Base-by-base conservation (phyloP, 345 rosid species). In the Mallotus nudiflorus region DNA sequence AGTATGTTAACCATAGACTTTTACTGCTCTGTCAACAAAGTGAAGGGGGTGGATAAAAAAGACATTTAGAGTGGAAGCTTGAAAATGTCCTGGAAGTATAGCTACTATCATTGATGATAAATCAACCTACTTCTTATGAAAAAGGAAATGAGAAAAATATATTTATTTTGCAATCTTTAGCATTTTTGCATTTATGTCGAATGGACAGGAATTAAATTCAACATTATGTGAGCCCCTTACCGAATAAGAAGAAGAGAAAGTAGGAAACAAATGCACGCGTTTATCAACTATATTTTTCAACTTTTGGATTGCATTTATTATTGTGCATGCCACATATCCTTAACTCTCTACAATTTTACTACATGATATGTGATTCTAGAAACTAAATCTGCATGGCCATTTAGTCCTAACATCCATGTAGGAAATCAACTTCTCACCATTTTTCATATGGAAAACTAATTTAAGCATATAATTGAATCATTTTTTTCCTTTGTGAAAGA, bases 401-500 rank as follows among this genome's bases (percentile, higher is more conserved):
- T n/a, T n/a, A 60, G 45, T 0, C 57, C 29, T 20, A n/a, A 33
- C 10, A 45, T n/a, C 51, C 3, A 51, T 37, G 11, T 56, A n/a
- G n/a, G 42, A 18, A 55, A 25, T 42, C 24, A 50, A 46, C n/a
- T 20, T 40, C n/a, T n/a, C n/a, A 18, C 35, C 22, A 9, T 12
- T 13, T 22, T 46, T 20, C 20, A 2, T 22, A 14, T 40, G n/a
- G 55, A 37, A 49, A 10, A 6, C 11, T 15, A 42, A 40, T 31
- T 16, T 16, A 25, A 7, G 19, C 27, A 49, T 13, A 16, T 18
- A 35, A 29, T 59, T 37, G 58, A 50, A 6, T 58, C 55, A 31
- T 65, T 18, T 53, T 62, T 31, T 10, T 62, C 37, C 62, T 75
- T n/a, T 65, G 67, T 86, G 84, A 90, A 86, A 77, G 65, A 77